Conservation (phyloP, 805 yeast genomes). For the Candida insectorum region DNA sequence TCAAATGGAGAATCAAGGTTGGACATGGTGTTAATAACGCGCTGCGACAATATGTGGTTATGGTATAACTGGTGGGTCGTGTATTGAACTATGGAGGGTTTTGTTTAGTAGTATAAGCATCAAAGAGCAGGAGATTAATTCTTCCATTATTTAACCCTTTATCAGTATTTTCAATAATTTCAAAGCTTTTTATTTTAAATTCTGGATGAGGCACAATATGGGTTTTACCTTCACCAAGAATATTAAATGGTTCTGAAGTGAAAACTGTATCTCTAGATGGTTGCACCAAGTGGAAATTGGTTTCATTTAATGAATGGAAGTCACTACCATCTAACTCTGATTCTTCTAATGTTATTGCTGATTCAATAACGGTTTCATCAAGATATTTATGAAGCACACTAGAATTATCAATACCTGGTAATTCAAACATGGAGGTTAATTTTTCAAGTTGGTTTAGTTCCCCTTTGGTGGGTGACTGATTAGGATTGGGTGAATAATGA, state of each 20-base stretch:
- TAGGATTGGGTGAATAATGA: neutral
- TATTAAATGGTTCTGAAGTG: conserved; percentile 9
- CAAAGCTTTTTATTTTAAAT: conserved; percentile 33
- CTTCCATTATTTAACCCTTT: conserved; percentile 27
- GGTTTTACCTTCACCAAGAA: conserved; percentile 8
- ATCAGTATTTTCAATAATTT: conserved; percentile 34
- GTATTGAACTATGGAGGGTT: conserved; percentile 29
- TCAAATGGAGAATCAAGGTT: too few relatives aligned
- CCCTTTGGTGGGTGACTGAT: neutral
- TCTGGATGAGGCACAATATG: conserved; percentile 4
- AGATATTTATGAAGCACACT: conserved; percentile 6
- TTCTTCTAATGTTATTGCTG: conserved; percentile 26
- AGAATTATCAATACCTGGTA: conserved; percentile 9
- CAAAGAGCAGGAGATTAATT: conserved; percentile 36
- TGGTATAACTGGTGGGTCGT: neutral
- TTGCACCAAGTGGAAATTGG: conserved; percentile 20
- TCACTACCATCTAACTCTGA: conserved; percentile 32
- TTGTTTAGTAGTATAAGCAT: conserved; percentile 39
- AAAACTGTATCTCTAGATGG: conserved; percentile 5
- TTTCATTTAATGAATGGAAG: conserved; percentile 26
- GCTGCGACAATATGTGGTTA: neutral
- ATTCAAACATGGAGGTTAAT: conserved; percentile 5
- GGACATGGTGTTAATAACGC: too few relatives aligned
- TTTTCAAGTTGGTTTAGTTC: conserved; percentile 1
- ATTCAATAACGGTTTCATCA: conserved; percentile 9